Base-by-base conservation (phyloP, 352 stramenopile species). In the Phytophthora niederhauseri region DNA sequence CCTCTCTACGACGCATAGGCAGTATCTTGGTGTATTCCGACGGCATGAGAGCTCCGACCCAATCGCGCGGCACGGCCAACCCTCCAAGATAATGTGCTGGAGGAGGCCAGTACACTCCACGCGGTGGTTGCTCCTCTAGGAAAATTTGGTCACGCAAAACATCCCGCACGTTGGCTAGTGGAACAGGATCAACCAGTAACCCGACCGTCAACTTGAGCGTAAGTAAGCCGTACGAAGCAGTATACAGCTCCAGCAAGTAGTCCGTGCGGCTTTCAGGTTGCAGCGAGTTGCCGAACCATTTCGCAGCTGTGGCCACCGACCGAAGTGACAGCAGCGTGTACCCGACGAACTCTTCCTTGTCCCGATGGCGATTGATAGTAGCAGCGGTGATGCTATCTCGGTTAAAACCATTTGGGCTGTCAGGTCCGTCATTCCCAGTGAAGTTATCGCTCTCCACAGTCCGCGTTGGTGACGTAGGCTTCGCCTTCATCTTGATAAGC, bases 141-240 rank as follows among this genome's bases (percentile, higher is more conserved):
- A 91, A 93, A n/a, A 72, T 48, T 20, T 72, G 62, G 5, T 78
- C 66, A 14, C 75, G 71, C 3, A 95, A 34, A 0, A 89, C 61
- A 7, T 92, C 84, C 24, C 85, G 80, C 3, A 93, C 63, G 58
- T 91, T 74, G 1, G 55, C 64, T 8, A 94, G 70, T 6, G 85
- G 78, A 0, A 93, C 81, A 0, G 70, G 69, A 36, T 92, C 84
- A 2, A 92, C 82, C 0, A 94, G 54, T 9, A 95, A 46, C 0
- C 87, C 87, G 1, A 94, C 61, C 1, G 87, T 95, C 34, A 91
- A 59, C 56, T 95, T 95, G 17, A 95, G 66, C 3, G 84, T 95
- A 22, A 95, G 70, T 7, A 91, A 57, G 1, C 81, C 84, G 19
- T 81, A 83, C 0, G 67, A 63, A 48, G 79, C 77, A 0, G 85